Conservation (phyloP, 306 rosid species). For the Sophora flavescens region DNA sequence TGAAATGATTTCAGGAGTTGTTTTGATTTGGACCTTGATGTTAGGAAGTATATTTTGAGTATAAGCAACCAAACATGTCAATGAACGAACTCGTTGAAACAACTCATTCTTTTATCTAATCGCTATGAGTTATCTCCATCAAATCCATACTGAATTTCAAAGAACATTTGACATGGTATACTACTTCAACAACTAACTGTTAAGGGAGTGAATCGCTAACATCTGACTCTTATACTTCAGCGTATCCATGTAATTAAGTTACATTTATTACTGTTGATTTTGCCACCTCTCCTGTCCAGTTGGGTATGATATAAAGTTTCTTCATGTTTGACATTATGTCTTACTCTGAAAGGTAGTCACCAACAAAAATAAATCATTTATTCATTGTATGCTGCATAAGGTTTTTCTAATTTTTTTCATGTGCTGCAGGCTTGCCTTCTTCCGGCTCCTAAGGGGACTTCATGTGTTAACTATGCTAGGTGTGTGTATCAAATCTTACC, state of each 20-base stretch:
- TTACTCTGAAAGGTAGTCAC: neutral
- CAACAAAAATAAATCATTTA: neutral
- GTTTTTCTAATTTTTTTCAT: constrained; percentile 26
- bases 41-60: neutral
- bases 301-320: neutral
- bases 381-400: neutral
- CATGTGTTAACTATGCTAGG: constrained; percentile 42
- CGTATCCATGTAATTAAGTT: neutral
- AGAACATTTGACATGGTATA: neutral
- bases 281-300: neutral
- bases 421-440: constrained; percentile 81
- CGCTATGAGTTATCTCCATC: neutral
- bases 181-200: neutral
- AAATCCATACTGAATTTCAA: neutral
- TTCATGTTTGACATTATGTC: constrained; percentile 10
- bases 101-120: no score
- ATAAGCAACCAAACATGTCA: neutral
- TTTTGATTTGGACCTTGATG: constrained; percentile 25
- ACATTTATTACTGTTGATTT: neutral
- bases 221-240: neutral
- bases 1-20: neutral
- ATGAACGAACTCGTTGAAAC: neutral
- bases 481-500: constrained; percentile 77
- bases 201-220: neutral
- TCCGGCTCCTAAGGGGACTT: constrained; percentile 74